phyloP scores from a whole-genome alignment of 805 yeast genomes.

The Monosporozyma aerobia region DNA sequence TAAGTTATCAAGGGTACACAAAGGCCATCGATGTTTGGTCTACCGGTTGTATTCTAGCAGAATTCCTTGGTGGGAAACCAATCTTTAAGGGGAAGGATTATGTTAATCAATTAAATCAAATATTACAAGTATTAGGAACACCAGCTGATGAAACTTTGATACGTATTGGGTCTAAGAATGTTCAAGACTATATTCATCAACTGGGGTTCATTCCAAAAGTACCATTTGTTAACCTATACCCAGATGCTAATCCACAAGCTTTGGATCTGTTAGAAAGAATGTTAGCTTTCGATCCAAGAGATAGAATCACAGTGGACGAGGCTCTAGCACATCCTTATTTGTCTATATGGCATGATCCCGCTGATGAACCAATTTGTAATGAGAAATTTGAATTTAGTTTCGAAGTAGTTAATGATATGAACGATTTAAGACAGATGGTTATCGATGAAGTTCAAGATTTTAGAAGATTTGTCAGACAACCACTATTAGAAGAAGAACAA shows the following conservation, averaged over 20 bases:
- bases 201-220: slow-evolving; percentile 75
- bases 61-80: slow-evolving; percentile 82
- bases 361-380: slow-evolving; percentile 80
- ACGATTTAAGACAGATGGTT: slow-evolving; percentile 65
- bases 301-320: slow-evolving; percentile 78
- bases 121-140: slow-evolving; percentile 81
- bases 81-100: slow-evolving; percentile 92
- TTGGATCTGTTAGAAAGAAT: slow-evolving; percentile 68
- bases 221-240: slow-evolving; percentile 63
- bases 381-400: slow-evolving; percentile 79
- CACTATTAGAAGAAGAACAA: slow-evolving; percentile 47
- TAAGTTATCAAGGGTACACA: slow-evolving; percentile 87
- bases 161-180: slow-evolving; percentile 75
- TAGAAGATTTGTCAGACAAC: slow-evolving; percentile 73
- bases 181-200: slow-evolving; percentile 83
- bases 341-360: slow-evolving; percentile 84
- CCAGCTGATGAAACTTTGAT: slow-evolving; percentile 66
- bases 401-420: slow-evolving; percentile 75
- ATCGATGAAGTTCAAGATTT: slow-evolving; percentile 70
- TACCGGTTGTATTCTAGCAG: slow-evolving; percentile 94
- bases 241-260: slow-evolving; percentile 80
- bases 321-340: slow-evolving; percentile 87
- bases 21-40: slow-evolving; percentile 98
- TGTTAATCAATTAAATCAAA: slow-evolving; percentile 88
- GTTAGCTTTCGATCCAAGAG: slow-evolving; percentile 79